Base-by-base conservation (phyloP, 108 stramenopile genomes). In the Cyclostephanos invisitatus region DNA sequence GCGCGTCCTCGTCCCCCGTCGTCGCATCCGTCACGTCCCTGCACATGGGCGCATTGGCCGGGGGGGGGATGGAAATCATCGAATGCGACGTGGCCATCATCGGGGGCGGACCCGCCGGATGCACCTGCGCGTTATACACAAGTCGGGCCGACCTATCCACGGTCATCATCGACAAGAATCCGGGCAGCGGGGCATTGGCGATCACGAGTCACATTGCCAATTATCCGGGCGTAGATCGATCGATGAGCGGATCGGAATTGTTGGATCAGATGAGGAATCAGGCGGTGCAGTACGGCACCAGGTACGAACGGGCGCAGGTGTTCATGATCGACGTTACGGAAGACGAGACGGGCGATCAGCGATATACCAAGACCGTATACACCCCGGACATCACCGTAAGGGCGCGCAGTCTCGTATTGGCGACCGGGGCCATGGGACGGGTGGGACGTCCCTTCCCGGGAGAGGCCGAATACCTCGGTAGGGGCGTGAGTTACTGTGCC, bases 401-500 rank as follows among this genome's bases (percentile, higher is more conserved):
- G 42, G 75, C 75, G 3, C 32, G 61, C 4, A 29, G 67, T 25
- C 27, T 76, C 36, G 75, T 76, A 3, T 62, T 76, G 59, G 77
- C 77, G 49, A 72, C 71, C 0, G 77, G 77, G 27, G 77, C 77
- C 50, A 72, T 78, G 77, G 70, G 76, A 15, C 15, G 70, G 5
- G 68, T 59, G 3, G 70, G 62, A 0, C 54, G 54, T 28, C 64
- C 77, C 11, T 66, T 78, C 27, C 62, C 70, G 7, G 77, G 77
- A 8, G 77, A 78, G 51, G 58, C 29, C 18, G 64, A 72, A 14
- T 78, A 49, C 51, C 60, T 78, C 35, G 62, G 77, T 2, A 47
- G 66, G 63, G 77, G 77, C 48, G 83, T 85, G 9, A 64, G 60
- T 61, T 83, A 78, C 28, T 85, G 85, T 46, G 85, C 82, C 51